Evolutionary conservation across 306 rosid genomes (phyloP).

Genomic region (Boehmeria nivea): DNA sequence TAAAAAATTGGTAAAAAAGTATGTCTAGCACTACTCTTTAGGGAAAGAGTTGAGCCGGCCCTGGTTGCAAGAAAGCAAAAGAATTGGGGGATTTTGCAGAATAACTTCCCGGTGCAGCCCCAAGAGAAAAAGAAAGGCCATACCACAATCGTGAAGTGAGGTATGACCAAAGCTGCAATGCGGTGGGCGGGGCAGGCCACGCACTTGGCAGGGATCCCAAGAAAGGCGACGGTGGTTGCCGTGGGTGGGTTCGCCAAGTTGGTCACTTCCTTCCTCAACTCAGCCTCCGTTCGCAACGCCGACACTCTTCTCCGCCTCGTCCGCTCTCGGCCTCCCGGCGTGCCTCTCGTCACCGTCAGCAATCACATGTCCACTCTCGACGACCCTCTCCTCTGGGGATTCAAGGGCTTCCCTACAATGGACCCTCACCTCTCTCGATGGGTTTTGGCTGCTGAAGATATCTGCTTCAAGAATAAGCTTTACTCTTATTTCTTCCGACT

Average conservation of each 20-base stretch:
- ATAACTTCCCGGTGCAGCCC: no score
- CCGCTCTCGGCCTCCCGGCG: constrained; percentile 61
- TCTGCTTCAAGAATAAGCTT: constrained; percentile 57
- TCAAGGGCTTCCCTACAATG: constrained; percentile 61
- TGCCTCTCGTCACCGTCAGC: constrained; percentile 86
- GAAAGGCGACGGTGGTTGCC: constrained; percentile 48
- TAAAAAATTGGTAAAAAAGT: no score
- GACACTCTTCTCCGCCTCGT: constrained; percentile 62
- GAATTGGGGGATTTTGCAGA: no score
- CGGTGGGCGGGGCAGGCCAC: constrained; percentile 65
- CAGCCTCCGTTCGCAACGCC: constrained; percentile 66
- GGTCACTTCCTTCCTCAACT: constrained; percentile 54
- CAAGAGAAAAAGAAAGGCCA: no score
- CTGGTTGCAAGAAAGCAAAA: no score
- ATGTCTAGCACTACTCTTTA: no score
- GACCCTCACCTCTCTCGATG: constrained; percentile 56
- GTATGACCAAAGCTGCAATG: constrained; percentile 42
- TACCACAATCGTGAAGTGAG: no score
- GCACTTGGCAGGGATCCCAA: constrained; percentile 56
- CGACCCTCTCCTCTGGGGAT: constrained; percentile 87
- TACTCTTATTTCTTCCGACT: constrained; percentile 62
- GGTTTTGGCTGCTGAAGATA: constrained; percentile 85
- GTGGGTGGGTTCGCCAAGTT: constrained; percentile 65
- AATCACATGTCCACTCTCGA: constrained; percentile 97
- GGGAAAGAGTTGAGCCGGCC: no score